These are phyloP conservation scores for Closterium sp. DNA, from an alignment of 139 green algal genomes.

Conservation along the genomic window DNA sequence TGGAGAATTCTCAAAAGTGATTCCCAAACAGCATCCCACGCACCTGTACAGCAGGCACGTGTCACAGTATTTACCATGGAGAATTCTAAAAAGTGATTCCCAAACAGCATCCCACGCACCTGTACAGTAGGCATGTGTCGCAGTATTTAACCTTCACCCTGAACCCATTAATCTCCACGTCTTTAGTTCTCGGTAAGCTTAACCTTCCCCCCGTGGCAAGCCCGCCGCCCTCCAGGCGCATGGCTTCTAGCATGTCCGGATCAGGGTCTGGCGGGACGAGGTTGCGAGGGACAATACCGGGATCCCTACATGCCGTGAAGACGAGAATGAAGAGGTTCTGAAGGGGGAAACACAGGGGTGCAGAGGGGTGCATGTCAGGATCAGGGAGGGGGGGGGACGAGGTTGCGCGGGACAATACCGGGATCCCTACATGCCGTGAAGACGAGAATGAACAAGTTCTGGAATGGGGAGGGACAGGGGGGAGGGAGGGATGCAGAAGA, in stretches of 20 bases:
- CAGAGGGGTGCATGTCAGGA: conserved; percentile 46
- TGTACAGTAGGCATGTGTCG: neutral
- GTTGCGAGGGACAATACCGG: neutral
- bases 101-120: neutral
- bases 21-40: neutral
- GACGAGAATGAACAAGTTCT: conserved; percentile 34
- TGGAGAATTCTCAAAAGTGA: no score
- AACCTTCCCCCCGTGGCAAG: neutral
- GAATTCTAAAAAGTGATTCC: no score
- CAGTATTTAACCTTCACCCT: neutral
- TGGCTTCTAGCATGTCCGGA: neutral
- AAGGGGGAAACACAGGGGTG: neutral
- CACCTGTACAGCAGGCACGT: neutral
- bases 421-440: conserved; percentile 83
- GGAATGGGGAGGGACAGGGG: no score
- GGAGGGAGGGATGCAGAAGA: no score
- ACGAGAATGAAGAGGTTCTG: neutral
- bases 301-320: neutral
- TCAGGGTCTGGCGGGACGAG: neutral
- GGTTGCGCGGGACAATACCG: conserved; percentile 80
- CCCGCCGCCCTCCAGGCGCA: neutral
- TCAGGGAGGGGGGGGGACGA: conserved; percentile 16
- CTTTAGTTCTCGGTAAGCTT: neutral
- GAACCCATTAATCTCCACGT: neutral
- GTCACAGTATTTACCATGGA: neutral